phyloP scores from a whole-genome alignment of 345 rosid genomes.

The Corymbia maculata region DNA sequence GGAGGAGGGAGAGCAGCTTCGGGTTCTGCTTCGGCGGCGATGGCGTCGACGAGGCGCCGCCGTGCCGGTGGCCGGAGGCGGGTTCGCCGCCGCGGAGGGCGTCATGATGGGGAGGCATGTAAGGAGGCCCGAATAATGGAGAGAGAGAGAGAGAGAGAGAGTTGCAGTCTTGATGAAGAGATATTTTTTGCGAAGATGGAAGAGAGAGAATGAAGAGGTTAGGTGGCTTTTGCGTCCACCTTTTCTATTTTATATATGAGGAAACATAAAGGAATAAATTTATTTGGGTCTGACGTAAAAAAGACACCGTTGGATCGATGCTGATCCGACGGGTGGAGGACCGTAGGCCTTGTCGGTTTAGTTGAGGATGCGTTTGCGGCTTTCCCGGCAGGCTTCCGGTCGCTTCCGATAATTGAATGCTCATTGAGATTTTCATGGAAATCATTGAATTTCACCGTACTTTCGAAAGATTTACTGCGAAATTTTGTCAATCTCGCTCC shows the following conservation, averaged over 20 bases:
- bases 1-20: constrained; percentile 43
- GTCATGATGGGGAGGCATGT: neutral
- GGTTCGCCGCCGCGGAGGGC: constrained; percentile 8
- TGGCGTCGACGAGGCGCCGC: neutral
- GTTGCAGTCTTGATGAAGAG: neutral
- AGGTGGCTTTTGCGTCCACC: neutral
- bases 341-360: neutral
- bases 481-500: neutral
- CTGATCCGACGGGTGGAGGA: neutral
- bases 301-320: neutral
- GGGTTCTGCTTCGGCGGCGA: constrained; percentile 32
- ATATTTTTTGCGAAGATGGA: neutral
- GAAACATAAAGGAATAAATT: neutral
- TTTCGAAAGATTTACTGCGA: neutral
- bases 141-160: neutral
- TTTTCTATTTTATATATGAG: neutral
- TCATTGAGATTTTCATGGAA: neutral
- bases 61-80: constrained; percentile 1
- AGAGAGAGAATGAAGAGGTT: neutral
- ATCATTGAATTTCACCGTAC: neutral
- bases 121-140: neutral
- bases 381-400: neutral
- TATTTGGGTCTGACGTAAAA: neutral
- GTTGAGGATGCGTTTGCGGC: neutral
- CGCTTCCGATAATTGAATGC: neutral